These are phyloP conservation scores for Paramecium sexaurelia DNA, from an alignment of 73 alveolate species.

Conservation along the genomic window DNA sequence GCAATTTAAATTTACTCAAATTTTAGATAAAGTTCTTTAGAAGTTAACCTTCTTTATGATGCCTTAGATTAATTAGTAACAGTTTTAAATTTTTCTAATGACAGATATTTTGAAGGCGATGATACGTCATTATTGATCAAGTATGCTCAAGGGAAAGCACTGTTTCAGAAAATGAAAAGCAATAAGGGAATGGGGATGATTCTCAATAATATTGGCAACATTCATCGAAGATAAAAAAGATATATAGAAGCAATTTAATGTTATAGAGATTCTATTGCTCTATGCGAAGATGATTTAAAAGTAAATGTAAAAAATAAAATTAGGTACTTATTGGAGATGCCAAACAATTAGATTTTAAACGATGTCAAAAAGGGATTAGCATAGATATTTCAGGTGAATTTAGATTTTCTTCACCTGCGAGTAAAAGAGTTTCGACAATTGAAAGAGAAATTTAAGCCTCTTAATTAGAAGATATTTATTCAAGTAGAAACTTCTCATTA, in stretches of 20 bases:
- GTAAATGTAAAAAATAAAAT: neutral
- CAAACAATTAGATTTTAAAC: neutral
- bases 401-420: neutral
- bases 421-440: neutral
- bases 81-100: conserved; percentile 35
- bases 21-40: conserved; percentile 27
- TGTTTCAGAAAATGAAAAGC: conserved; percentile 38
- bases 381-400: neutral
- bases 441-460: neutral
- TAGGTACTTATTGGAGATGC: neutral
- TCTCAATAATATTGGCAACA: conserved; percentile 22
- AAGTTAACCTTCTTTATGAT: conserved; percentile 27
- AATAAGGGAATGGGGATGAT: conserved; percentile 52
- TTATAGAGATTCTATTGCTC: conserved; percentile 4
- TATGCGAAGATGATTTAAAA: conserved; percentile 12
- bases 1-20: conserved; percentile 28
- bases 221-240: conserved; percentile 24
- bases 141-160: neutral
- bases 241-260: conserved; percentile 18
- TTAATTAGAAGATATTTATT: conserved; percentile 11
- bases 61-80: conserved; percentile 44
- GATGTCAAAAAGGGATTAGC: neutral
- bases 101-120: conserved; percentile 46
- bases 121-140: conserved; percentile 32
- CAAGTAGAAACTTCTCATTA: neutral